These are phyloP conservation scores for Echites panduratus DNA, from an alignment of 257 asterid genomes.

Conservation along the genomic window DNA sequence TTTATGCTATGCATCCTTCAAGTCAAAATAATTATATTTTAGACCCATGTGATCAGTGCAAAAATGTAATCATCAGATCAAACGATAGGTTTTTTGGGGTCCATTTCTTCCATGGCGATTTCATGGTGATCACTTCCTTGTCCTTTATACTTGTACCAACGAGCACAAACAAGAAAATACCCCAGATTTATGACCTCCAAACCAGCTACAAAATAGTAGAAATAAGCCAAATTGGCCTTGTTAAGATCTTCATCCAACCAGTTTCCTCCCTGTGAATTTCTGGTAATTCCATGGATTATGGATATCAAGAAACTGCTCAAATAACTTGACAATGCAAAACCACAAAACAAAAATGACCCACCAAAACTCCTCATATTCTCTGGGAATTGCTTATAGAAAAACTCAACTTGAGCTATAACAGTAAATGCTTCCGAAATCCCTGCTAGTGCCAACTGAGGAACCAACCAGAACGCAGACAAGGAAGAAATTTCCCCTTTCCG, in stretches of 20 bases:
- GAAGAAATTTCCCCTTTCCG: conserved; percentile 24
- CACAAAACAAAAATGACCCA: conserved; percentile 27
- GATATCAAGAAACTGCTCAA: conserved; percentile 25
- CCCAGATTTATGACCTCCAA: conserved; percentile 19
- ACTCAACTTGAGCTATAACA: conserved; percentile 23
- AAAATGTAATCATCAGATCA: neutral
- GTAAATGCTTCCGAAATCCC: conserved; percentile 32
- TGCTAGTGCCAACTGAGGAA: conserved; percentile 23
- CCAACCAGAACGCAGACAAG: conserved; percentile 24
- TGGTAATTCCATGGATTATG: conserved; percentile 20
- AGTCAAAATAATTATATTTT: too few species aligned
- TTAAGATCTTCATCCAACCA: conserved; percentile 33
- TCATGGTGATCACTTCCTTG: neutral
- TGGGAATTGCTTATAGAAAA: conserved; percentile 29
- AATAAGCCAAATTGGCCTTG: conserved; percentile 28
- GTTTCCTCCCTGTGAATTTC: conserved; percentile 15
- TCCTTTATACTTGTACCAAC: conserved; percentile 31
- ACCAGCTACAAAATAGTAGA: conserved; percentile 26
- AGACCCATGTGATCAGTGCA: neutral
- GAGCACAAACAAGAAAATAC: conserved; percentile 21
- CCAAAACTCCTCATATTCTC: conserved; percentile 37
- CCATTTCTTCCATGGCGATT: conserved; percentile 10
- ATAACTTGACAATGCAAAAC: conserved; percentile 21
- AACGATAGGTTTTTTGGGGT: neutral
- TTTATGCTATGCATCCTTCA: too few species aligned